Percentiles rank a stretch among this genome's conserved stretches.
These are phyloP conservation scores for Malassezia sp. DNA, from an alignment of 1,284 basidiomycete species.

Conservation along the genomic window DNA sequence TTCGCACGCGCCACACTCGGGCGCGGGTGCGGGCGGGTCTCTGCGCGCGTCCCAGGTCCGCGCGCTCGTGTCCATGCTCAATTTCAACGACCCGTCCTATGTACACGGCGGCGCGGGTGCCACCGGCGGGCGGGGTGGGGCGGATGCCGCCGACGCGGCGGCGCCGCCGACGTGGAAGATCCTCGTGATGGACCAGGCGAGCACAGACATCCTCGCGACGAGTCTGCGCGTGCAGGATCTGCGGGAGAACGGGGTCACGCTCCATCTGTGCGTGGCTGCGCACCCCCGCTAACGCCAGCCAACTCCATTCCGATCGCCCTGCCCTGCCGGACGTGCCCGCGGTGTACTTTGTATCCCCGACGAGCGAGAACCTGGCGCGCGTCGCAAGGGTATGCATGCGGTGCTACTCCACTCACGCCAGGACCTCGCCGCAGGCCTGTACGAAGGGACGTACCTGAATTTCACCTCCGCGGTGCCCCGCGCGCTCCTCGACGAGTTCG, in stretches of 20 bases:
- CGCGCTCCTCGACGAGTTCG: conserved; percentile 82
- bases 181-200: conserved; percentile 82
- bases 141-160: conserved; percentile 8
- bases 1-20: background rate
- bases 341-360: conserved; percentile 90
- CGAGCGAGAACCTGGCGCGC: conserved; percentile 68
- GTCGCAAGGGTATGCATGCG: conserved; percentile 20
- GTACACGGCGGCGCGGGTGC: conserved; percentile 21
- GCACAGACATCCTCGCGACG: conserved; percentile 91
- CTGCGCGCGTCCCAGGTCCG: conserved; percentile 34
- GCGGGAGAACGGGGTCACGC: conserved; percentile 85
- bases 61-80: conserved; percentile 37
- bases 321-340: conserved; percentile 89
- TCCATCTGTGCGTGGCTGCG: conserved; percentile 86
- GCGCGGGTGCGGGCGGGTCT: background rate
- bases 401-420: conserved; percentile 16
- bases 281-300: conserved; percentile 52
- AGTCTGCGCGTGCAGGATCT: conserved; percentile 90
- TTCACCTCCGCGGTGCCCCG: conserved; percentile 85
- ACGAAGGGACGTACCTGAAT: conserved; percentile 86
- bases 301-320: conserved; percentile 78
- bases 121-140: conserved; percentile 2
- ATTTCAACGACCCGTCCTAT: conserved; percentile 35
- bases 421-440: conserved; percentile 68
- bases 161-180: conserved; percentile 90